Conservation (phyloP, 768 basidiomycete genomes). For the Gymnopilus dilepis region DNA sequence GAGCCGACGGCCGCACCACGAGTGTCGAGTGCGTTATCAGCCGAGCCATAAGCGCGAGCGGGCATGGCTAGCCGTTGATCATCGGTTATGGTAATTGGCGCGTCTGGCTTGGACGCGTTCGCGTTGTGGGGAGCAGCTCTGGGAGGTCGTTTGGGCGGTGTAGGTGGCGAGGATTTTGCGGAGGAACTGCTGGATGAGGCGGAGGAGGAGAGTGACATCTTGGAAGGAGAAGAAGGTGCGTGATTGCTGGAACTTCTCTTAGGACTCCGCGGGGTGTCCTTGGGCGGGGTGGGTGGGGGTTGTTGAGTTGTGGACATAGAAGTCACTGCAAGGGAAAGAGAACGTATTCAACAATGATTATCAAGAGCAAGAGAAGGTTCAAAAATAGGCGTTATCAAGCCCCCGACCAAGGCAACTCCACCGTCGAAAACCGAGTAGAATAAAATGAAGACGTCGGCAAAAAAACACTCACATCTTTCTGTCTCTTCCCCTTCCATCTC, state of each 20-base stretch:
- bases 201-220: background rate
- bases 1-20: conserved; percentile 3
- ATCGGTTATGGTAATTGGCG: background rate
- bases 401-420: background rate
- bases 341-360: background rate
- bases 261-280: background rate
- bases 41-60: background rate
- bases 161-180: background rate
- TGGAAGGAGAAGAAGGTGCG: background rate
- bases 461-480: background rate
- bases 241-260: background rate
- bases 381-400: background rate
- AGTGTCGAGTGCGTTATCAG: no score
- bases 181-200: background rate
- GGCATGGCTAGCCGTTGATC: conserved; percentile 5
- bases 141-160: background rate
- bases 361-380: background rate
- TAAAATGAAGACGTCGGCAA: background rate
- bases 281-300: conserved; percentile 10
- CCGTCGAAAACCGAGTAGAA: background rate
- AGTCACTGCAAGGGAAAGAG: background rate
- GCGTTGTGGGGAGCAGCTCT: background rate
- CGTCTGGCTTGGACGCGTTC: background rate
- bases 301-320: background rate
- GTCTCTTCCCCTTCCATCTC: background rate